A percentile compares a stretch with the other conserved stretches of the same genome.
Evolutionary conservation across 1,284 basidiomycete species (phyloP).

Genomic region (Rhodotorula sp.): DNA sequence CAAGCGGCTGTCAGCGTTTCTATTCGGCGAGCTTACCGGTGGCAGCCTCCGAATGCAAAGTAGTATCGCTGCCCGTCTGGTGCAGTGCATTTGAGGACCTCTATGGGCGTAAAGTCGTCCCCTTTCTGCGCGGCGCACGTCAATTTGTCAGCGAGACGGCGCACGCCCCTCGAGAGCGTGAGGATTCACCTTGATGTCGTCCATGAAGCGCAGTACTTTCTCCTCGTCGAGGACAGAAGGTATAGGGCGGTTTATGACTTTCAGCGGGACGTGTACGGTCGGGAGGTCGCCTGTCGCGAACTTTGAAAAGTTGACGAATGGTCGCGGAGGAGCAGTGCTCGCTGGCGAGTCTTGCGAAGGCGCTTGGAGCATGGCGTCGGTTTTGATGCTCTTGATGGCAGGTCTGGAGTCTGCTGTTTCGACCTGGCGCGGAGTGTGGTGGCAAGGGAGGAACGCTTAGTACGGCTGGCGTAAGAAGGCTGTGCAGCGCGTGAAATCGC

Average conservation of each 20-base stretch:
- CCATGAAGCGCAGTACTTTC: conserved; percentile 51
- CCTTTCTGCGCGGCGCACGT: conserved; percentile 43
- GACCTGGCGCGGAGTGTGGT: too few relatives aligned
- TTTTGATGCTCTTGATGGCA: not conserved
- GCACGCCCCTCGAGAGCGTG: not conserved
- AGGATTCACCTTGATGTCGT: conserved; percentile 49
- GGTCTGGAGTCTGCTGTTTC: too few relatives aligned
- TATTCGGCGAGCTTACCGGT: conserved; percentile 41
- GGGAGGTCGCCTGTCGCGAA: conserved; percentile 19
- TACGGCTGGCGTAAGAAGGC: not conserved
- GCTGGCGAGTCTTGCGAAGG: not conserved
- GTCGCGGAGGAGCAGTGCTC: not conserved
- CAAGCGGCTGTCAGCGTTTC: not conserved
- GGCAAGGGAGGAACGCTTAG: not conserved
- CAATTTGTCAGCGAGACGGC: not conserved
- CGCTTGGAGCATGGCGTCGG: not conserved
- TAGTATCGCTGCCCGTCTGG: conserved; percentile 48
- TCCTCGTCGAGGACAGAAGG: conserved; percentile 50
- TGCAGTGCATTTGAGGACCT: conserved; percentile 48
- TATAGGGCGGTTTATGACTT: conserved; percentile 50
- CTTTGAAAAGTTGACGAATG: conserved; percentile 26
- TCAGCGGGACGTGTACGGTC: conserved; percentile 47
- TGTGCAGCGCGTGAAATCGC: too few relatives aligned
- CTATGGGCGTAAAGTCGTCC: conserved; percentile 52
- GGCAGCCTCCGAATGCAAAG: conserved; percentile 52